A percentile compares a stretch with the other conserved stretches of the same genome.
These are phyloP conservation scores for Acidiella bohemica DNA, from an alignment of 495 filamentous ascomycete genomes.

Conservation along the genomic window DNA sequence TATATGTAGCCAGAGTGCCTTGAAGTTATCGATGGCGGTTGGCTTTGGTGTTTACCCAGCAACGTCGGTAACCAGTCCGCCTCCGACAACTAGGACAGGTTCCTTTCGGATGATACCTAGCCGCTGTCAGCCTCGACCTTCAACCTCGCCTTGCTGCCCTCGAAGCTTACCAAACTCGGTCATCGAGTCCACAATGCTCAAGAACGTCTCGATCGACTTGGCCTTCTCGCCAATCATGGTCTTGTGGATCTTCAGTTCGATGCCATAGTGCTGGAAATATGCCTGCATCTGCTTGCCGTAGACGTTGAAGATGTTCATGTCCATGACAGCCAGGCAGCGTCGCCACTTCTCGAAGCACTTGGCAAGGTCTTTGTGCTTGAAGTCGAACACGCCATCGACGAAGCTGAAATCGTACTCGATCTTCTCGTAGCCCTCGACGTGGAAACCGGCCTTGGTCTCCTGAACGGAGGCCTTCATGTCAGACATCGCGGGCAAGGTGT, in stretches of 20 bases:
- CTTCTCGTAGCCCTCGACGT: slow-evolving; percentile 51
- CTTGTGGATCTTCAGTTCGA: slow-evolving; percentile 46
- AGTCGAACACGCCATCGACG: slow-evolving; percentile 47
- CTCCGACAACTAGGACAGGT: slow-evolving; percentile 50
- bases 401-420: slow-evolving; percentile 56
- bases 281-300: slow-evolving; percentile 45
- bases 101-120: slow-evolving; percentile 30
- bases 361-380: slow-evolving; percentile 38
- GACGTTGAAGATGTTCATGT: slow-evolving; percentile 44
- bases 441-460: slow-evolving; percentile 41
- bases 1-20: slow-evolving; percentile 32
- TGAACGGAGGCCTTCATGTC: slow-evolving; percentile 45
- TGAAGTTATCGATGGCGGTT: slow-evolving; percentile 30
- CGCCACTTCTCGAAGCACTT: slow-evolving; percentile 45
- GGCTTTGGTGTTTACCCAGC: slow-evolving; percentile 39
- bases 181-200: slow-evolving; percentile 50
- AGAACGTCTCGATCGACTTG: slow-evolving; percentile 47
- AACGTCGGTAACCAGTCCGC: slow-evolving; percentile 52
- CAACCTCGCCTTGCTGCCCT: neutral
- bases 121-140: neutral
- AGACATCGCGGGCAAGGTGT: slow-evolving; percentile 36
- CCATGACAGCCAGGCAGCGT: slow-evolving; percentile 45
- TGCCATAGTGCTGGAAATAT: slow-evolving; percentile 42
- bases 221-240: slow-evolving; percentile 53
- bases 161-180: slow-evolving; percentile 42